These are phyloP conservation scores for Liquidambar formosana DNA, from an alignment of 164 flowering plant genomes.

Conservation along the genomic window DNA sequence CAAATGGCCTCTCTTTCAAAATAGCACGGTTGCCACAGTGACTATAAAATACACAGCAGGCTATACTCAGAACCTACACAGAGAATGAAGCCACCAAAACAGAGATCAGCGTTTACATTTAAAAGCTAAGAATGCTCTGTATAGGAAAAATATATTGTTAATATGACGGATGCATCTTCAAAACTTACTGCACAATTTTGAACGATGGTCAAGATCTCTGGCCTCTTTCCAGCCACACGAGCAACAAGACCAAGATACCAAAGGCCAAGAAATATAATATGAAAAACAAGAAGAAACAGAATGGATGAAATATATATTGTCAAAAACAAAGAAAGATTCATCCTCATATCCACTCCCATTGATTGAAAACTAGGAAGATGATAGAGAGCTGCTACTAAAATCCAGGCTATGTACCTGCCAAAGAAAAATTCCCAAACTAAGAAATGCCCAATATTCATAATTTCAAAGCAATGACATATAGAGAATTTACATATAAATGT, in stretches of 20 bases:
- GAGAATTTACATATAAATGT: no score
- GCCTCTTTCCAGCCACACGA: slow-evolving; percentile 92
- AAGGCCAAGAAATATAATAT: slow-evolving; percentile 80
- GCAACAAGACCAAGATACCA: slow-evolving; percentile 99
- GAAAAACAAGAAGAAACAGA: slow-evolving; percentile 84
- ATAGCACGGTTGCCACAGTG: slow-evolving; percentile 94
- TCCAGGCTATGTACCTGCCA: slow-evolving; percentile 94
- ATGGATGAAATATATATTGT: slow-evolving; percentile 83
- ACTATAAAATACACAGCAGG: slow-evolving; percentile 97
- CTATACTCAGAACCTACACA: slow-evolving; percentile 88
- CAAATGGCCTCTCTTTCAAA: slow-evolving; percentile 57
- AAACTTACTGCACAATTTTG: slow-evolving; percentile 96
- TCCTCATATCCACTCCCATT: slow-evolving; percentile 99
- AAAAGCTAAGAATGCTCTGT: not conserved
- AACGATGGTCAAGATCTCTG: slow-evolving; percentile 77
- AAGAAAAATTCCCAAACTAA: slow-evolving; percentile 3
- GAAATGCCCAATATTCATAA: not conserved
- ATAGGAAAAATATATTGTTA: not conserved
- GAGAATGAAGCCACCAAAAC: slow-evolving; percentile 9
- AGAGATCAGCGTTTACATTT: slow-evolving; percentile 7
- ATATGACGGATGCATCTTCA: slow-evolving; percentile 1
- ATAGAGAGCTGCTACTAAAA: slow-evolving; percentile 85
- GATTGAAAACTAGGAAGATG: slow-evolving; percentile 99
- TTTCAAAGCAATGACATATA: not conserved
- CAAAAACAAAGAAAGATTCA: slow-evolving; percentile 92